phyloP scores from a whole-genome alignment of 2,329 filamentous ascomycete species.

The Penicillium sp. region DNA sequence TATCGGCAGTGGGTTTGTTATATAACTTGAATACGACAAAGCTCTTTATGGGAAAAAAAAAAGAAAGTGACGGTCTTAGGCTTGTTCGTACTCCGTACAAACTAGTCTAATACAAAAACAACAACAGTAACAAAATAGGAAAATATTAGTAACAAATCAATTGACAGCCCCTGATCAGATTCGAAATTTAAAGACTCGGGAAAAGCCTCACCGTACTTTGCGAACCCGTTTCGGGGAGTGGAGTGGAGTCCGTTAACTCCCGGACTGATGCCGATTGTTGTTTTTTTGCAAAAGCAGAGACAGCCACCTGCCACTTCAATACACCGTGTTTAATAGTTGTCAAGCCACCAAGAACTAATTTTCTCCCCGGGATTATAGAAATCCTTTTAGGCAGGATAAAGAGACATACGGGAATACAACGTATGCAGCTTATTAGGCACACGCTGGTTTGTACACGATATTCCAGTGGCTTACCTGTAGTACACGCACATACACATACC shows the following conservation, averaged over 20 bases:
- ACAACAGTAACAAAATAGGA: background rate
- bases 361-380: background rate
- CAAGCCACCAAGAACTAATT: conserved; percentile 14
- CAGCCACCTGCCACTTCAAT: conserved; percentile 17
- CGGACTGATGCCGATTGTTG: conserved; percentile 22
- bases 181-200: conserved; percentile 2
- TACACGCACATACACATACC: conserved; percentile 6
- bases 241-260: conserved; percentile 20
- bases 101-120: background rate
- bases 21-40: background rate
- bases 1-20: conserved; percentile 1
- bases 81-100: background rate
- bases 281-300: background rate
- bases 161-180: conserved; percentile 8
- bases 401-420: background rate
- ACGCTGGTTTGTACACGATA: background rate
- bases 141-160: conserved; percentile 3
- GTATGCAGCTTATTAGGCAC: background rate
- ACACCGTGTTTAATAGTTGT: conserved; percentile 15
- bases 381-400: background rate
- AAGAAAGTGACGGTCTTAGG: background rate
- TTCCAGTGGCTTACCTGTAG: background rate
- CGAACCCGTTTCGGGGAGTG: conserved; percentile 20
- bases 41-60: conserved; percentile 1
- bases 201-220: conserved; percentile 28